These are phyloP conservation scores for Rhodotorula babjevae DNA, from an alignment of 768 basidiomycete genomes.

Conservation along the genomic window DNA sequence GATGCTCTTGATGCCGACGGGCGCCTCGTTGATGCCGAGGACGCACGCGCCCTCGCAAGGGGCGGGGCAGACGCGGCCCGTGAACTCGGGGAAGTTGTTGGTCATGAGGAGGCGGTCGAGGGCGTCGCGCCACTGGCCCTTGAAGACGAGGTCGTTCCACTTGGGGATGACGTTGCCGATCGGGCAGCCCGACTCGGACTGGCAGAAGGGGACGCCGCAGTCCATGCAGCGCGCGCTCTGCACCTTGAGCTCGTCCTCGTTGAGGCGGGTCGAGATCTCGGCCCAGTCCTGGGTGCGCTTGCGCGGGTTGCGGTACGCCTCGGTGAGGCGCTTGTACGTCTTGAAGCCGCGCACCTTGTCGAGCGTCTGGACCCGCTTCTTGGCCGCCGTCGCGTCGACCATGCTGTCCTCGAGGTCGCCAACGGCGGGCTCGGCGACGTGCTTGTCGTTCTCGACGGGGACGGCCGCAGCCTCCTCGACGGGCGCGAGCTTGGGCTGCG, in stretches of 20 bases:
- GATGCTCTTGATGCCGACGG: slow-evolving; percentile 95
- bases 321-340: slow-evolving; percentile 94
- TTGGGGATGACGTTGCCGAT: slow-evolving; percentile 83
- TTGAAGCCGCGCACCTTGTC: slow-evolving; percentile 98
- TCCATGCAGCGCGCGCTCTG: slow-evolving; percentile 96
- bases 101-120: slow-evolving; percentile 85
- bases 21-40: slow-evolving; percentile 81
- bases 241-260: slow-evolving; percentile 84
- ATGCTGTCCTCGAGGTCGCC: slow-evolving; percentile 90
- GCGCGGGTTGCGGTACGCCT: slow-evolving; percentile 75
- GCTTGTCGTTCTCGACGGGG: slow-evolving; percentile 19
- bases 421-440: slow-evolving; percentile 70
- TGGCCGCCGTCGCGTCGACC: slow-evolving; percentile 73
- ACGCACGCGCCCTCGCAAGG: slow-evolving; percentile 98
- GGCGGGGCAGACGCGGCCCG: slow-evolving; percentile 87
- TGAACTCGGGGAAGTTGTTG: slow-evolving; percentile 60
- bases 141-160: slow-evolving; percentile 99
- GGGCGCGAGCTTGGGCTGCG: not conserved
- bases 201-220: slow-evolving; percentile 91
- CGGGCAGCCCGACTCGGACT: slow-evolving; percentile 92
- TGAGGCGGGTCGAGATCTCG: slow-evolving; percentile 83
- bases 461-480: slow-evolving; percentile 11
- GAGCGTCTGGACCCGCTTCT: slow-evolving; percentile 69
- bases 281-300: slow-evolving; percentile 99
- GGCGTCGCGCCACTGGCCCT: slow-evolving; percentile 94